Base-by-base conservation (phyloP, 768 basidiomycete genomes). In the Tulasnella sp. region DNA sequence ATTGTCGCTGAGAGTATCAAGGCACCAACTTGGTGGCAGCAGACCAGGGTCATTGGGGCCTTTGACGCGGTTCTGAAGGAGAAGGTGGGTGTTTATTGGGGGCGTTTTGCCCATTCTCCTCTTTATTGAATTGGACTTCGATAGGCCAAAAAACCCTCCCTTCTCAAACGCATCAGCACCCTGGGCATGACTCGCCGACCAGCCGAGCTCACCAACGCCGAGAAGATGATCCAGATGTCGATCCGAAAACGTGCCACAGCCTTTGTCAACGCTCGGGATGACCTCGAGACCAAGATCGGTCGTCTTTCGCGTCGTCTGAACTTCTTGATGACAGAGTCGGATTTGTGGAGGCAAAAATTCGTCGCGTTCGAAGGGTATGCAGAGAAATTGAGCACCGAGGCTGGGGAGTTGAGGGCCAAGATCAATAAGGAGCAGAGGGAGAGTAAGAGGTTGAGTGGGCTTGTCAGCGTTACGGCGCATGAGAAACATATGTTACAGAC, bases 291-390 rank as follows among this genome's bases (percentile, higher is more conserved):
- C 48, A 94, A 92, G 78, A 91, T 93, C 64, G 91, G 89, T 29
- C 82, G 90, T 43, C 77, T 92, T 29, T 86, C 84, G 45, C 80
- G 89, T 56, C 78, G 90, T 51, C 79, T 93, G 64, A 91, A 91
- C 73, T 93, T 91, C 76, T 75, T 93, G 66, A 89, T 92, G 86
- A 89, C 88, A 1, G 89, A 91, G 71, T 83, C 83, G 4, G 88
- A 91, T 67, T 73, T 91, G 49, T 95, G 92, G 91, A 77, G 90
- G 61, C 86, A 92, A 72, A 94, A 93, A 68, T 95, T 95, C 66
- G 87, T 93, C 52, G 86, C 87, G 13, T 95, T 96, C 65, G 93
- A 96, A 70, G 84, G 86, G 70, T 93, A 94, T 68, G 92, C 93
- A 7, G 92, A 94, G 74, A 86, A 87, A 67, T 78, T 96, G 29